These are phyloP conservation scores for Colletotrichum sp. DNA, from an alignment of 2,329 filamentous ascomycete genomes.

Conservation along the genomic window DNA sequence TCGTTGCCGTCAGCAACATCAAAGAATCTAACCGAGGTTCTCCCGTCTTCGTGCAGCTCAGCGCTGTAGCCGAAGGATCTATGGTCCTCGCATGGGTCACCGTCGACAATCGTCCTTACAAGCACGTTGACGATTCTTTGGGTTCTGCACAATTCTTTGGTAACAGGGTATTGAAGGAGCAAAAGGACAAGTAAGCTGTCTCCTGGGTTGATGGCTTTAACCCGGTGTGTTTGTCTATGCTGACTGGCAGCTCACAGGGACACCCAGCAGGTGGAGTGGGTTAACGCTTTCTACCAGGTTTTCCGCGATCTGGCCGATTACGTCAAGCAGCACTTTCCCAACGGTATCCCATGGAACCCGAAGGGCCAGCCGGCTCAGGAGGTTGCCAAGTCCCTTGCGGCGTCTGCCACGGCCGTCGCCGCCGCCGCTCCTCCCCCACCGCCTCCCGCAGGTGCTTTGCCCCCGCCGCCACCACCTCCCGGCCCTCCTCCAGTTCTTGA, in stretches of 20 bases:
- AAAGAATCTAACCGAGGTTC: slow-evolving; percentile 82
- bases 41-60: slow-evolving; percentile 79
- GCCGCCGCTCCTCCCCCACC: slow-evolving; percentile 54
- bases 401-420: slow-evolving; percentile 36
- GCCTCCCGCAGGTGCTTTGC: slow-evolving; percentile 58
- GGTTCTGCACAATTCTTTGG: slow-evolving; percentile 91
- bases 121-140: slow-evolving; percentile 84
- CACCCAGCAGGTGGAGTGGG: slow-evolving; percentile 82
- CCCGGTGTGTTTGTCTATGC: not conserved
- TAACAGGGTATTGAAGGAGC: slow-evolving; percentile 90
- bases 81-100: slow-evolving; percentile 91
- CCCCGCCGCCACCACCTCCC: slow-evolving; percentile 74
- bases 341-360: slow-evolving; percentile 86
- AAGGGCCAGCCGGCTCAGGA: slow-evolving; percentile 76
- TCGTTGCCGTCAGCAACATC: slow-evolving; percentile 79
- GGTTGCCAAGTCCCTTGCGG: slow-evolving; percentile 63
- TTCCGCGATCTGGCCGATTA: slow-evolving; percentile 86
- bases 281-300: slow-evolving; percentile 90
- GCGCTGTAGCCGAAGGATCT: slow-evolving; percentile 88
- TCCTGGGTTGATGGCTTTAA: not conserved
- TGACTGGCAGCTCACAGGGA: slow-evolving; percentile 60
- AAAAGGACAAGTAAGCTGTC: slow-evolving; percentile 69
- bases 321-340: slow-evolving; percentile 81
- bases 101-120: slow-evolving; percentile 80
- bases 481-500: slow-evolving; percentile 72